Conservation (phyloP, 2,329 filamentous ascomycete species). For the Cladosporium sp. region DNA sequence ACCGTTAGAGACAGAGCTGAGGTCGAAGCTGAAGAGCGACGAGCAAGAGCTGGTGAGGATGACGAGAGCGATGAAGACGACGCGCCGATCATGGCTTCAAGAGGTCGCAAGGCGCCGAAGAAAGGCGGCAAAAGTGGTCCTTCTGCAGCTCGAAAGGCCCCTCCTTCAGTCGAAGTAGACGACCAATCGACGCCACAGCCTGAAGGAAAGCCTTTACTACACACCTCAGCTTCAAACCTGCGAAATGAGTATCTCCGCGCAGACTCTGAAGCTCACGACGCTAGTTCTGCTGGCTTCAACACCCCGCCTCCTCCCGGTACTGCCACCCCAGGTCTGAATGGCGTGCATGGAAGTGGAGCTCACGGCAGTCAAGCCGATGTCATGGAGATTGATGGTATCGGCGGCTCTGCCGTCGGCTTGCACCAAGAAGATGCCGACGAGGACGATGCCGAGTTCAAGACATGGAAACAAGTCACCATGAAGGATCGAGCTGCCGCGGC, state of each 20-base stretch:
- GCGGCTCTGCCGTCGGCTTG: constrained; percentile 63
- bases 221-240: constrained; percentile 45
- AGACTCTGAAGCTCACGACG: constrained; percentile 72
- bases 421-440: constrained; percentile 73
- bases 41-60: constrained; percentile 77
- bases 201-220: constrained; percentile 65
- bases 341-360: constrained; percentile 54
- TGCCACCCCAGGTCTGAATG: constrained; percentile 72
- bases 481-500: constrained; percentile 85
- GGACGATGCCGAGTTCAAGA: constrained; percentile 87
- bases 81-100: constrained; percentile 88
- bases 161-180: constrained; percentile 63
- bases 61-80: constrained; percentile 83
- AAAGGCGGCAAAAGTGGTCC: constrained; percentile 65
- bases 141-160: constrained; percentile 26
- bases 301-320: constrained; percentile 69
- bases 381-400: constrained; percentile 77
- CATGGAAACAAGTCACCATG: constrained; percentile 98
- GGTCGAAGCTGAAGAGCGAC: constrained; percentile 69
- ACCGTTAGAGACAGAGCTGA: constrained; percentile 86
- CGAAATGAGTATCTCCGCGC: constrained; percentile 53
- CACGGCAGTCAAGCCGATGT: constrained; percentile 70
- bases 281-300: constrained; percentile 75
- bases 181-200: constrained; percentile 62
- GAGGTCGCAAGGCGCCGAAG: constrained; percentile 81